Base-by-base conservation (phyloP, 306 rosid species). In the Cucurbita pepo region DNA sequence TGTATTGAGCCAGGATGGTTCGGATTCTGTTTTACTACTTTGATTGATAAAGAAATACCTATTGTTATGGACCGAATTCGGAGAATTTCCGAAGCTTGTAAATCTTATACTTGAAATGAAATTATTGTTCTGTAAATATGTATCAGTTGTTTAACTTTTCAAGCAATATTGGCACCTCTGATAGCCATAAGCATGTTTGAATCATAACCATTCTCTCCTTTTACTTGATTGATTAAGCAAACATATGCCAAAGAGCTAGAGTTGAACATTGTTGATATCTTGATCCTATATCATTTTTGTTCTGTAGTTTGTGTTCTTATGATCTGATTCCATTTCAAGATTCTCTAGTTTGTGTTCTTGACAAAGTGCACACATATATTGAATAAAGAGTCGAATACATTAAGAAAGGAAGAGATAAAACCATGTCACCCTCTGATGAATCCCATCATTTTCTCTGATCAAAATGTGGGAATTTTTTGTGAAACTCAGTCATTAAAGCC, bases 1-100 rank as follows among this genome's bases (percentile, higher is more conserved):
- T 89, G 96, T 81, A 88, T 89, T 60, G 97, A 89, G 78, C 96
- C 90, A 3, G 96, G 97, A 77, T 95, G 99, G 97, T 91, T 91
- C 75, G 80, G 90, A 58, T 86, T 91, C 75, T 89, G 97, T 85
- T 88, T 89, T 63, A 67, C 92, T 13, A 78, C 88, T 18, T 80
- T 83, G 81, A 70, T 85, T 45, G 92, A 89, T 78, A 86, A 64
- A 12, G 96, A 95, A 77, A 72, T 95, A 76, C 89, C 87, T 65
- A 85, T 84, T 63, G 85, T 89, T 60, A 81, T 91, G 85, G 85
- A 88, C 71, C 90, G 96, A 71, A 81, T 95, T 65, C 81, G 86
- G 86, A 85, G 79, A 80, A 76, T 91, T 77, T 71, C 84, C 73
- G 79, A 83, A 60, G 63, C 77, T 13, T 63, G 86, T 79, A 82